These are phyloP conservation scores for Petunia hybrid DNA, from an alignment of 305 asterid genomes.

Conservation along the genomic window DNA sequence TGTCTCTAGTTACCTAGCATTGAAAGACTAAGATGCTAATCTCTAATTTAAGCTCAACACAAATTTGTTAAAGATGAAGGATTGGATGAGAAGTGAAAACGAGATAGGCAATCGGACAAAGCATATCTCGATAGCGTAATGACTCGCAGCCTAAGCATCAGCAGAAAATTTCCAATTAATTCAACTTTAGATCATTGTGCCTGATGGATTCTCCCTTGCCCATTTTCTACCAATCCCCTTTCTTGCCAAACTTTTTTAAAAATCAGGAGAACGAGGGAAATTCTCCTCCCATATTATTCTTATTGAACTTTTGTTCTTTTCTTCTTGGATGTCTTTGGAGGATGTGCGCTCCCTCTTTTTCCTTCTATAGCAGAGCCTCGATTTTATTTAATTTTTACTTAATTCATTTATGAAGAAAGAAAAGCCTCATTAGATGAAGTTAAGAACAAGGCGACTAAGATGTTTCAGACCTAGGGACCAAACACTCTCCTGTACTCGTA, in stretches of 20 bases:
- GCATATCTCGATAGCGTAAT: not conserved
- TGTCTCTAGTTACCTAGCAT: not conserved
- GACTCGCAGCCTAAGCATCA: not conserved
- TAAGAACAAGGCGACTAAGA: not conserved
- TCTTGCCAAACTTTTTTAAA: not conserved
- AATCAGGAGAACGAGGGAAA: conserved; percentile 7
- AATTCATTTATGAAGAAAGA: not conserved
- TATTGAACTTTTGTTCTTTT: not conserved
- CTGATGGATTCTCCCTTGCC: not conserved
- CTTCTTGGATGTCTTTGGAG: not conserved
- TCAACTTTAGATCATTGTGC: not conserved
- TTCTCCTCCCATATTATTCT: not conserved
- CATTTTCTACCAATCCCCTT: not conserved
- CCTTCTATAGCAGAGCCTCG: conserved; percentile 14
- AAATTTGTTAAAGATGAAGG: not conserved
- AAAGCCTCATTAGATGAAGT: not conserved
- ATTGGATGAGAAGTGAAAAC: not conserved
- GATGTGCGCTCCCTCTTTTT: not conserved
- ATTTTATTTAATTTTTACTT: not conserved
- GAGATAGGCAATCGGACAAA: not conserved
- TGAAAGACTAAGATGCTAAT: not conserved
- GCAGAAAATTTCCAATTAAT: not conserved
- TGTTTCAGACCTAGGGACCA: not conserved
- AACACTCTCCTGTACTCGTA: not conserved
- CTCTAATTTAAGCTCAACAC: not conserved